Percentiles rank a stretch among this genome's conserved stretches.
Evolutionary conservation across 1,139 yeast species (phyloP).

Genomic region (Saccharomycopsis phalli): DNA sequence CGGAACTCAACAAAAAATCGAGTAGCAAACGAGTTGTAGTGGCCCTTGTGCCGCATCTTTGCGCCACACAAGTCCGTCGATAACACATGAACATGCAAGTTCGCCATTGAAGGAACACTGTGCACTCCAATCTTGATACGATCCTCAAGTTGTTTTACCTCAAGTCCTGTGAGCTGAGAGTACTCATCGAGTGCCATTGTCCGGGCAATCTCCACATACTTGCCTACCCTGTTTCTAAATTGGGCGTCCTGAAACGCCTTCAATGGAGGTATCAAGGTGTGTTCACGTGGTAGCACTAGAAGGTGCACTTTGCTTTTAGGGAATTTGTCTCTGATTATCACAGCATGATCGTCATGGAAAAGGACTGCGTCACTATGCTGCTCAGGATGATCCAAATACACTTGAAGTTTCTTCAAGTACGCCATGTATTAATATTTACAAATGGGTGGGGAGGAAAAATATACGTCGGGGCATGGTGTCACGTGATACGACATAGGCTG

Average conservation of each 20-base stretch:
- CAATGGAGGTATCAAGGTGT: conserved; percentile 45
- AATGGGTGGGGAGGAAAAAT: no score
- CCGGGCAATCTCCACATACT: conserved; percentile 38
- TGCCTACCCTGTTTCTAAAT: conserved; percentile 29
- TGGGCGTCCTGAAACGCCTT: conserved; percentile 36
- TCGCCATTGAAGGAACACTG: conserved; percentile 57
- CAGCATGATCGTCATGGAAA: conserved; percentile 42
- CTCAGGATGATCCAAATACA: conserved; percentile 33
- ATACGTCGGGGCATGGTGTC: no score
- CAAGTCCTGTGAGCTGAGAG: conserved; percentile 19
- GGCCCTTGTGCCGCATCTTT: conserved; percentile 49
- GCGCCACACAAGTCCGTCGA: conserved; percentile 38
- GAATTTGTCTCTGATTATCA: conserved; percentile 50
- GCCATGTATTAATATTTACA: no score
- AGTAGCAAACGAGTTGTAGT: conserved; percentile 65
- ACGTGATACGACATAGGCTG: no score
- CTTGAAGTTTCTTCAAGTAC: conserved; percentile 22
- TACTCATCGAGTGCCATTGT: conserved; percentile 34
- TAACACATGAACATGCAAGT: conserved; percentile 66
- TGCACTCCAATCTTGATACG: conserved; percentile 61
- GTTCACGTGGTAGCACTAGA: conserved; percentile 49
- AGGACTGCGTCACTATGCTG: conserved; percentile 26
- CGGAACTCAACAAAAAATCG: conserved; percentile 36
- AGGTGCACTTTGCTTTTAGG: conserved; percentile 60
- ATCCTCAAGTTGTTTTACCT: conserved; percentile 26